Evolutionary conservation across 176 grass and related monocot genomes (phyloP).

Genomic region (Typha latifolia): DNA sequence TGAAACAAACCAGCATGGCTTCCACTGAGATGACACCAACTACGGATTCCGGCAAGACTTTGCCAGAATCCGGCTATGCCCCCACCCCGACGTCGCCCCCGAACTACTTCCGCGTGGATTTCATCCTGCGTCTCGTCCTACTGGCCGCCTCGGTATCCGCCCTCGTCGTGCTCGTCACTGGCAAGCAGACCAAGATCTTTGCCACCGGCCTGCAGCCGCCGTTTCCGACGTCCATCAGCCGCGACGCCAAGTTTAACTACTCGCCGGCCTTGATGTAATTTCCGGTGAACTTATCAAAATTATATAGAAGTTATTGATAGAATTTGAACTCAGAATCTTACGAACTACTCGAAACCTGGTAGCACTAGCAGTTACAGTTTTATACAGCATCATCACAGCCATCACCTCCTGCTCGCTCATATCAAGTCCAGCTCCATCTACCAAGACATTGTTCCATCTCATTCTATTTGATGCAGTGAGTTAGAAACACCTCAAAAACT

Average conservation of each 20-base stretch:
- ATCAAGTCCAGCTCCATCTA: conserved; percentile 1
- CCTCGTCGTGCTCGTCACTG: conserved; percentile 47
- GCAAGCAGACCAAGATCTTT: conserved; percentile 36
- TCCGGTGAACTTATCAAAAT: too few relatives aligned
- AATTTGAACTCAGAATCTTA: too few relatives aligned
- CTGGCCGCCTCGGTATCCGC: conserved; percentile 35
- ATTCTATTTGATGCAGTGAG: conserved; percentile 52
- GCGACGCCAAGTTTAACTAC: conserved; percentile 44
- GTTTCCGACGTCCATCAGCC: background rate
- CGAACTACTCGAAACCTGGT: background rate
- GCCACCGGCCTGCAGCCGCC: background rate
- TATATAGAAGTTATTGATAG: too few relatives aligned
- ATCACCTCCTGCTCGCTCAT: conserved; percentile 20
- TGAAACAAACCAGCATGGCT: too few relatives aligned
- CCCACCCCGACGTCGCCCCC: background rate
- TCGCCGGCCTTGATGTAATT: conserved; percentile 63
- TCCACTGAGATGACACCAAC: background rate
- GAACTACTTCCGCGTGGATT: conserved; percentile 16
- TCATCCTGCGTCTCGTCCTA: conserved; percentile 33
- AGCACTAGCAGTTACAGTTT: conserved; percentile 33
- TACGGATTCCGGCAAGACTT: conserved; percentile 4
- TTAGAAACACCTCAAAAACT: background rate
- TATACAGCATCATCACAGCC: conserved; percentile 54
- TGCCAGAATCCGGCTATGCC: conserved; percentile 4
- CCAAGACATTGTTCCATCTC: conserved; percentile 35